A percentile compares a stretch with the other conserved stretches of the same genome.
Conservation (phyloP, 306 rosid genomes). For the Lagenaria siceraria region DNA sequence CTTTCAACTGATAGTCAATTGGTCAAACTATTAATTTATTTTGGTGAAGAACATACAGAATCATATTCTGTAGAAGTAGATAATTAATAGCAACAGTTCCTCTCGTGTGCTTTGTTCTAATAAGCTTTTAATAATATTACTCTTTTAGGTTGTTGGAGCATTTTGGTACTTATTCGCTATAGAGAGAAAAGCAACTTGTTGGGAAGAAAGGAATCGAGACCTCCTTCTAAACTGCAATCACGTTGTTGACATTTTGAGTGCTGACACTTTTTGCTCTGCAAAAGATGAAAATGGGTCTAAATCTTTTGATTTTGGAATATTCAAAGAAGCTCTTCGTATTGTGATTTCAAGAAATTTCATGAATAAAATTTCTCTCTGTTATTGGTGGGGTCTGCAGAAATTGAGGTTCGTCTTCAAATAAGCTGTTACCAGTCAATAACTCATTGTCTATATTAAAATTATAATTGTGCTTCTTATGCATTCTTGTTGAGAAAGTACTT, state of each 20-base stretch:
- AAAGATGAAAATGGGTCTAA: background rate
- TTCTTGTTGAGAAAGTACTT: background rate
- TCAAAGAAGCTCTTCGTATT: background rate
- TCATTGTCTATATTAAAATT: background rate
- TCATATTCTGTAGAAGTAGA: background rate
- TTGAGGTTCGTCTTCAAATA: background rate
- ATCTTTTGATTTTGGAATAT: conserved; percentile 8
- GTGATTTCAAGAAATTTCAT: background rate
- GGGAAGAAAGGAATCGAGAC: background rate
- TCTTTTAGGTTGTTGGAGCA: conserved; percentile 13
- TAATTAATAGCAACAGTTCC: background rate
- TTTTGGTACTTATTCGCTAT: conserved; percentile 17
- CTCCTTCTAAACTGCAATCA: background rate
- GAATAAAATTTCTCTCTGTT: background rate
- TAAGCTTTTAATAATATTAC: background rate
- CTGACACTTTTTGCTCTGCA: background rate
- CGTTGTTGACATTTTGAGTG: background rate
- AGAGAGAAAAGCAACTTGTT: conserved; percentile 6
- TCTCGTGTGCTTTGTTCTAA: background rate
- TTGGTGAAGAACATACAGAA: background rate
- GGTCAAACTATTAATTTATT: background rate
- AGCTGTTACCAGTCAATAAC: background rate
- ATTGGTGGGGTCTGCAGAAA: conserved; percentile 9
- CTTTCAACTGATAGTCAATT: background rate
- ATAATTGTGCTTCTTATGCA: background rate